Base-by-base conservation (phyloP, 2,329 filamentous ascomycete species). In the Phyllosticta citriasiana region DNA sequence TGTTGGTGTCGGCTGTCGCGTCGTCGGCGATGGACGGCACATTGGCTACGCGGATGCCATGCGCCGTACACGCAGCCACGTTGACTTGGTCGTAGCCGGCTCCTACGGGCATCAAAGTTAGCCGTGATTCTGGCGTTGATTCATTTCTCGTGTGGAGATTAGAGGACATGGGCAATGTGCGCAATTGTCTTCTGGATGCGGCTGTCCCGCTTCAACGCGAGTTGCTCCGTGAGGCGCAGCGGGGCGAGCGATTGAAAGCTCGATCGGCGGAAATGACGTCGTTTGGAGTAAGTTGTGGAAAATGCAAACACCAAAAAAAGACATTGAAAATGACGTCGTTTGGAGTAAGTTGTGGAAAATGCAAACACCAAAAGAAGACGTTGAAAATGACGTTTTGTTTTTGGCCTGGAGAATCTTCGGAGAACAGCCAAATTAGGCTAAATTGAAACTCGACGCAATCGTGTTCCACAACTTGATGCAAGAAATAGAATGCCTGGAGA, bases 21-120 rank as follows among this genome's bases (percentile, higher is more conserved):
- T 94, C 88, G 72, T 94, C 86, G 53, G 91, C 88, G 27, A 88
- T 87, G 0, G 83, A 86, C n/a, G 89, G 91, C 1, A 88, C 87
- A 73, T 95, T 94, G 65, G 88, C 91, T 35, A 96, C 88, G 52
- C 78, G 80, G 65, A 95, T 81, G 3, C 78, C 78, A 59, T 84
- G 84, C 1, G 78, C 77, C 9, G 84, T 87, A 77, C 89, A 93
- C 50, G 88, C 87, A 55, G 82, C 72, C 8, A 92, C 79, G 72
- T 92, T 86, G 64, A 95, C 80, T 72, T 91, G 87, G 73, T 96
- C 91, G 74, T 96, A 96, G 47, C 91, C 91, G 61, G 91, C 89
- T 64, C 89, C 86, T 88, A 63, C 40, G 40, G 40, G 40, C 40
- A 47, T n/a, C 16, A 47, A 47, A 47, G 40, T 47, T 16, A 47